A percentile compares a stretch with the other conserved stretches of the same genome.
phyloP scores from a whole-genome alignment of 306 rosid genomes.

The Inga leiocalycina region DNA sequence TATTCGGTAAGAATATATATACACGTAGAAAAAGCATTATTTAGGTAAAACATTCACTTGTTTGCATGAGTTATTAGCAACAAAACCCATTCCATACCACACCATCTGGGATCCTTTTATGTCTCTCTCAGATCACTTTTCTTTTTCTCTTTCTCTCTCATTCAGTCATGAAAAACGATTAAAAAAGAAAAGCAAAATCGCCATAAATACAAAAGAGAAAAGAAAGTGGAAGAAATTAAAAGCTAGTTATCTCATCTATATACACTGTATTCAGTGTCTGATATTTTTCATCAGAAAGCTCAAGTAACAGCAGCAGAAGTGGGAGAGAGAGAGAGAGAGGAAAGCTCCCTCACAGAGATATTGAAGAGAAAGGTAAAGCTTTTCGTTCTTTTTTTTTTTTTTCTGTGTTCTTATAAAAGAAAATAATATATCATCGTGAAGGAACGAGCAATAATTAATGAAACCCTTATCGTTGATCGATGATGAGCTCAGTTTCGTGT shows the following conservation, averaged over 20 bases:
- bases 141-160: neutral
- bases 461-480: neutral
- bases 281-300: slow-evolving; percentile 66
- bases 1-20: slow-evolving; percentile 48
- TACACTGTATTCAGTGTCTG: neutral
- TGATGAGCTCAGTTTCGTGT: slow-evolving; percentile 12
- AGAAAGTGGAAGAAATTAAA: slow-evolving; percentile 38
- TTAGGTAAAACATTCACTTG: slow-evolving; percentile 52
- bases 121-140: neutral
- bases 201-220: slow-evolving; percentile 49
- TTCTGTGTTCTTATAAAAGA: neutral
- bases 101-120: slow-evolving; percentile 16
- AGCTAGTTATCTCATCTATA: slow-evolving; percentile 20
- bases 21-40: slow-evolving; percentile 55
- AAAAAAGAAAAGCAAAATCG: slow-evolving; percentile 56
- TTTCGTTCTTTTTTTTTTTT: neutral
- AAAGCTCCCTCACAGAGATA: slow-evolving; percentile 1
- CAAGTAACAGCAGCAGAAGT: slow-evolving; percentile 47
- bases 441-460: neutral
- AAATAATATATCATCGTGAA: neutral
- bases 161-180: slow-evolving; percentile 24
- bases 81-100: slow-evolving; percentile 23
- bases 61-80: slow-evolving; percentile 47
- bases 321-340: neutral
- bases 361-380: neutral